These are phyloP conservation scores for Aspergillus aculeatinus DNA, from an alignment of 2,329 filamentous ascomycete genomes.

Conservation along the genomic window DNA sequence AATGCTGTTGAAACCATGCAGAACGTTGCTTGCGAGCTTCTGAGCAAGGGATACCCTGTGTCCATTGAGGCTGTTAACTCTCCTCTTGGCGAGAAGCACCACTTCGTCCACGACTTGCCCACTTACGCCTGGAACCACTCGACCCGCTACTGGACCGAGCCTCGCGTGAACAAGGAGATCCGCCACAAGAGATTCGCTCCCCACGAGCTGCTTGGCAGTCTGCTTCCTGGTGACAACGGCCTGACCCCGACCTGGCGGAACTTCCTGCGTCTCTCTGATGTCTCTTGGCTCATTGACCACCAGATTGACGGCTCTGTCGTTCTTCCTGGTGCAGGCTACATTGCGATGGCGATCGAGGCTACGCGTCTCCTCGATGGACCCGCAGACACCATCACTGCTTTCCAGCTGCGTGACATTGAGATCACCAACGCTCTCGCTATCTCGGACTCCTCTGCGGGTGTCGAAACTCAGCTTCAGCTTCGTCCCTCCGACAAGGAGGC, in stretches of 20 bases:
- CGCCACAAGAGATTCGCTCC: conserved; percentile 19
- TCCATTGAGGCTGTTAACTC: too few relatives aligned
- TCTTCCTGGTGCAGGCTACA: background rate
- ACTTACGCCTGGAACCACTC: conserved; percentile 29
- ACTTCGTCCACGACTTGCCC: conserved; percentile 22
- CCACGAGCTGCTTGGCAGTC: conserved; percentile 28
- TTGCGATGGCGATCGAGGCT: background rate
- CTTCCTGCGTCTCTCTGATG: background rate
- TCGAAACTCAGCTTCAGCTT: too few relatives aligned
- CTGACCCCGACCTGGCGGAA: background rate
- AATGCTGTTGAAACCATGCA: background rate
- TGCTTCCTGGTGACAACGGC: background rate
- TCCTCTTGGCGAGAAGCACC: too few relatives aligned
- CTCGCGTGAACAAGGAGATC: conserved; percentile 22
- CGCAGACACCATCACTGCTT: too few relatives aligned
- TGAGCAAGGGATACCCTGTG: too few relatives aligned
- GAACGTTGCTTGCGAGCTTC: background rate
- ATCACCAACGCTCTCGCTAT: too few relatives aligned
- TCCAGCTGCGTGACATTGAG: too few relatives aligned
- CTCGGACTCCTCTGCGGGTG: too few relatives aligned
- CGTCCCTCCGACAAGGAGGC: too few relatives aligned
- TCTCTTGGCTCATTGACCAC: background rate
- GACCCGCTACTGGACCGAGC: conserved; percentile 27
- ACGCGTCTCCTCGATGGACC: too few relatives aligned
- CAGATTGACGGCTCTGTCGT: background rate